A percentile compares a stretch with the other conserved stretches of the same genome.
Conservation (phyloP, 768 basidiomycete genomes). For the Leccinum subtestaceum region DNA sequence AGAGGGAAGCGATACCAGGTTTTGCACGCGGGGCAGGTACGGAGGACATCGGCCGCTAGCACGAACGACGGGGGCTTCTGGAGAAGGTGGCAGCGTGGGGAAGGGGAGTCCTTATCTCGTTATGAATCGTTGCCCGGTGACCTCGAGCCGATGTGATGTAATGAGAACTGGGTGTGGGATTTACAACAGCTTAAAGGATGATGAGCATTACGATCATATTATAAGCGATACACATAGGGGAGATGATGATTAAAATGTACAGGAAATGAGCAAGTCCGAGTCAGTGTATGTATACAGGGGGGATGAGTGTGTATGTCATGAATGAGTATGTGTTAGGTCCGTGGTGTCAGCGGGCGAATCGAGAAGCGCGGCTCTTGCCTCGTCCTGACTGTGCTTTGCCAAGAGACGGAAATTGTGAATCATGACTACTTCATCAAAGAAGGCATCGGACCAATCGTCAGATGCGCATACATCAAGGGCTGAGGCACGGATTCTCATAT, state of each 20-base stretch:
- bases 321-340: slow-evolving; percentile 23
- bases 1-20: slow-evolving; percentile 79
- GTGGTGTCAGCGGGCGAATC: slow-evolving; percentile 22
- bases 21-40: slow-evolving; percentile 68
- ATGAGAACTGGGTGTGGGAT: slow-evolving; percentile 18
- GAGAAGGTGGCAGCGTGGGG: slow-evolving; percentile 22
- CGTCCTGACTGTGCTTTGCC: slow-evolving; percentile 37
- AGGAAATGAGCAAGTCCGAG: slow-evolving; percentile 25
- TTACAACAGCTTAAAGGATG: slow-evolving; percentile 20
- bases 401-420: slow-evolving; percentile 48
- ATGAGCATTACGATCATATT: slow-evolving; percentile 32
- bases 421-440: slow-evolving; percentile 62
- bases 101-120: slow-evolving; percentile 9
- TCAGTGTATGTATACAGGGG: slow-evolving; percentile 29
- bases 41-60: slow-evolving; percentile 24
- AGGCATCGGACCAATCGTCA: slow-evolving; percentile 57
- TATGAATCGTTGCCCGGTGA: slow-evolving; percentile 15
- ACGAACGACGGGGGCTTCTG: slow-evolving; percentile 24
- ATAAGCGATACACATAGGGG: slow-evolving; percentile 34
- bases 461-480: slow-evolving; percentile 42
- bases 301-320: slow-evolving; percentile 27
- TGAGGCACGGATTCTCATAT: slow-evolving; percentile 46
- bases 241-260: slow-evolving; percentile 35
- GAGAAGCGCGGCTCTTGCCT: slow-evolving; percentile 29
- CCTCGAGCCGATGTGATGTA: slow-evolving; percentile 20